phyloP scores from a whole-genome alignment of 2,329 filamentous ascomycete species.

The Cordyceps cicadae region DNA sequence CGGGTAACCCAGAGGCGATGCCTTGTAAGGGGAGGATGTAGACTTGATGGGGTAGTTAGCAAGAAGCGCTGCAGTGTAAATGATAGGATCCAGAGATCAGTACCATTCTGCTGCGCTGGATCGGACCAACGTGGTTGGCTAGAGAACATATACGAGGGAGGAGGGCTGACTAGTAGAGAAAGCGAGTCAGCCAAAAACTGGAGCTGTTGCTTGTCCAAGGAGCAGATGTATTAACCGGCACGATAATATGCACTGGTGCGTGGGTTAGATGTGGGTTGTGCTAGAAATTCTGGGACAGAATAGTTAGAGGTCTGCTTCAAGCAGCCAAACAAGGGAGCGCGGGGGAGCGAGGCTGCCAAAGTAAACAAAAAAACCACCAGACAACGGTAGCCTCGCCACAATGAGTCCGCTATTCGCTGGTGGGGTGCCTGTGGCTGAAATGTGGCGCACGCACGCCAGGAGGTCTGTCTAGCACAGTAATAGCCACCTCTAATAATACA shows the following conservation, averaged over 20 bases:
- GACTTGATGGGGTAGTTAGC: constrained; percentile 30
- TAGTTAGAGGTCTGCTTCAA: background rate
- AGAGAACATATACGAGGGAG: constrained; percentile 5
- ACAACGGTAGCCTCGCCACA: constrained; percentile 9
- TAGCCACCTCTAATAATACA: too few relatives aligned
- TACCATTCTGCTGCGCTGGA: constrained; percentile 11
- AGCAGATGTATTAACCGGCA: background rate
- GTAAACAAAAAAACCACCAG: constrained; percentile 13
- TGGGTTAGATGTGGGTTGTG: background rate
- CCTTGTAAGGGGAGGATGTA: constrained; percentile 55
- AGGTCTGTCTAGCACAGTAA: too few relatives aligned
- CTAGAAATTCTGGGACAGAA: background rate
- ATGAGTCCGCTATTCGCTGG: background rate
- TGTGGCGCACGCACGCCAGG: background rate
- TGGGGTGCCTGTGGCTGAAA: background rate
- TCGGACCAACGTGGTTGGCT: constrained; percentile 10
- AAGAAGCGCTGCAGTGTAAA: background rate
- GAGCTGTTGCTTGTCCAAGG: background rate
- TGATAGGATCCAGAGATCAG: background rate
- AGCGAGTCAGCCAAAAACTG: constrained; percentile 1
- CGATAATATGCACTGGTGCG: background rate
- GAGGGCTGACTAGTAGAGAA: background rate
- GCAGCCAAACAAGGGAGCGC: background rate
- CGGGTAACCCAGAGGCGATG: constrained; percentile 63
- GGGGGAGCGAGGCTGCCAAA: constrained; percentile 7